Evolutionary conservation across 352 stramenopile species (phyloP), one percentile per base, ranked within the genome.

Genomic region (Hyaloperonospora arabidopsidis): DNA sequence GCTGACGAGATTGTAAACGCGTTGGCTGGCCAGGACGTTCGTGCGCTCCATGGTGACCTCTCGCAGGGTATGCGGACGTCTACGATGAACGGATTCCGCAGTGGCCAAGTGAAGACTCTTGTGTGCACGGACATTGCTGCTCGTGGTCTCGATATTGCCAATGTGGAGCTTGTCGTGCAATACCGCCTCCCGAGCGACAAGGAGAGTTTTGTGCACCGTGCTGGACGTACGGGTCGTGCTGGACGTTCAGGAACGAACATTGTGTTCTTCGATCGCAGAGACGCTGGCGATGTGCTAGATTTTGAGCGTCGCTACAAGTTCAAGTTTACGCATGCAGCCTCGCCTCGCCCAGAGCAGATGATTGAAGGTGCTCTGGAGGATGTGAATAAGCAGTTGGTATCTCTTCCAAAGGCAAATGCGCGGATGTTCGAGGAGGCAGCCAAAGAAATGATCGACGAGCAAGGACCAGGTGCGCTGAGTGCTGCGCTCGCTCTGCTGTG

Each of bases 41-140:
- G 76, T 39, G 74, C 76, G 18, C 61, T 90, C 14, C 79, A 94
- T 57, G 80, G 80, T n/a, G 79, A 91, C 53, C 57, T 92, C 32
- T 89, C 80, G 34, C 76, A 89, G 59, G 78, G 76, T 21, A 84
- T 88, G 68, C 68, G 97, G 53, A 96, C 98, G 61, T 74, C 91
- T n/a, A 98, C 96, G 18, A 93, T 99, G 67, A 85, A 96, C 38
- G 92, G 92, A 17, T 99, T 99, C 82, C 86, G 95, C 45, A 86
- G 80, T 23, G 95, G 95, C 53, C 67, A 84, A 10, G 95, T 98
- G 51, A 90, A 96, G 67, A 96, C 96, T 7, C 63, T 96, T 2
- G 82, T 96, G 44, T 94, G 86, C 57, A 96, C 87, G 25, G 88
- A 97, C 48, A 91, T 96, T 68, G 87, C 87, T 17, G 87, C 87